phyloP scores from a whole-genome alignment of 176 grass and related monocot species.

The Oryza brachyantha region DNA sequence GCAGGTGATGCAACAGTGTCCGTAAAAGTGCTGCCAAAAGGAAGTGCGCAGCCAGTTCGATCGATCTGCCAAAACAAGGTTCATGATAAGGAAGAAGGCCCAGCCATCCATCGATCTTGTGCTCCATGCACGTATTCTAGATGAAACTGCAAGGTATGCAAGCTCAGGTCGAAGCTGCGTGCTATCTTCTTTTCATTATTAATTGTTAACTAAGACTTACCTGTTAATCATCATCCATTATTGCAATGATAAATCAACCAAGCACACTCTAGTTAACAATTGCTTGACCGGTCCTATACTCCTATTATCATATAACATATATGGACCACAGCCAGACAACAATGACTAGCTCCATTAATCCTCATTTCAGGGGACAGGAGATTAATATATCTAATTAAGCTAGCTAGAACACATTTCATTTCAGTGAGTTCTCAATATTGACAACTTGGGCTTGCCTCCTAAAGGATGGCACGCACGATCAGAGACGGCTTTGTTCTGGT shows the following conservation, averaged over 20 bases:
- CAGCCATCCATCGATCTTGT: neutral
- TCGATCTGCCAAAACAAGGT: too few relatives aligned
- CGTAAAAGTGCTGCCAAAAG: neutral
- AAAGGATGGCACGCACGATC: constrained; percentile 3
- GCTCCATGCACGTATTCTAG: neutral
- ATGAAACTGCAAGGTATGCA: neutral
- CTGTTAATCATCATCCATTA: neutral
- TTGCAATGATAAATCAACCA: constrained; percentile 12
- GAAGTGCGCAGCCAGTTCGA: neutral
- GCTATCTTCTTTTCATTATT: neutral
- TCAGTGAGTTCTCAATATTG: neutral
- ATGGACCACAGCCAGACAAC: constrained; percentile 14
- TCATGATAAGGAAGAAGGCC: neutral
- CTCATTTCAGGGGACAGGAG: neutral
- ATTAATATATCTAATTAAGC: too few relatives aligned
- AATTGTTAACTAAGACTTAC: neutral
- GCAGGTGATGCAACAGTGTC: neutral
- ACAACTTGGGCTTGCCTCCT: constrained; percentile 12
- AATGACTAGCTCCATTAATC: neutral
- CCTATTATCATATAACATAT: neutral
- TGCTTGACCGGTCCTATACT: neutral
- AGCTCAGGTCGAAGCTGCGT: neutral
- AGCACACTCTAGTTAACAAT: neutral
- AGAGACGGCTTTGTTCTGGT: neutral
- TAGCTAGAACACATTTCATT: neutral